Evolutionary conservation across 129 eudicot genomes (phyloP).

Genomic region (Centrapalus pauciflorus): DNA sequence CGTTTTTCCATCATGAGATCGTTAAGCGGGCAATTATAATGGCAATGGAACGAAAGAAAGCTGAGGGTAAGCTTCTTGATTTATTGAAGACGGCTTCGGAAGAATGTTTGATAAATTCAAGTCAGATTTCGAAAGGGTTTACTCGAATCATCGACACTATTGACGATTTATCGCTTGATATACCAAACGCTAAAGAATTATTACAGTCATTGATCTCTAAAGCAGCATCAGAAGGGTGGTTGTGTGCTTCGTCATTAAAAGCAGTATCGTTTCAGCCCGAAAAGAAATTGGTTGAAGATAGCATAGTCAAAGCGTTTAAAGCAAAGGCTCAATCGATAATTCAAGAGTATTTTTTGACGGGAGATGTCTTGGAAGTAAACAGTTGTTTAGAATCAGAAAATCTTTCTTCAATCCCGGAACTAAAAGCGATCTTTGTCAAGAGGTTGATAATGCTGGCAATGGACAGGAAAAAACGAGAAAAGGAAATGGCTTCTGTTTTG

Average conservation of each 20-base stretch:
- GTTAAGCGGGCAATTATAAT: conserved; percentile 67
- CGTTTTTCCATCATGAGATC: conserved; percentile 86
- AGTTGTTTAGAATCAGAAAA: conserved; percentile 61
- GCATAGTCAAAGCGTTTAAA: conserved; percentile 52
- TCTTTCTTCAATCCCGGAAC: conserved; percentile 38
- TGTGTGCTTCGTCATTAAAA: conserved; percentile 73
- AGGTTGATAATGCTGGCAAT: conserved; percentile 71
- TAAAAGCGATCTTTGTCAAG: conserved; percentile 74
- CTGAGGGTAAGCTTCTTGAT: conserved; percentile 56
- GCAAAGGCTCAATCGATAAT: conserved; percentile 67
- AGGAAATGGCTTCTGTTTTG: conserved; percentile 91
- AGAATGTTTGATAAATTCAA: conserved; percentile 75
- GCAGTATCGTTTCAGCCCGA: conserved; percentile 34
- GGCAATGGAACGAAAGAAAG: conserved; percentile 80
- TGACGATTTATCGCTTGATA: conserved; percentile 83
- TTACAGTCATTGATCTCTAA: conserved; percentile 75
- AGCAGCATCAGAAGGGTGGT: conserved; percentile 94
- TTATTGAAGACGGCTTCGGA: conserved; percentile 63
- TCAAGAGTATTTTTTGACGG: conserved; percentile 72
- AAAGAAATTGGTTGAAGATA: conserved; percentile 47
- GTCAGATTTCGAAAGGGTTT: conserved; percentile 87
- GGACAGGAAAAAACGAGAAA: conserved; percentile 90
- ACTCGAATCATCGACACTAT: conserved; percentile 60
- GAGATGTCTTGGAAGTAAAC: conserved; percentile 66
- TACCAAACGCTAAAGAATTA: conserved; percentile 70